Conservation (phyloP, 2,329 filamentous ascomycete genomes). For the Trichoderma arundinaceum region DNA sequence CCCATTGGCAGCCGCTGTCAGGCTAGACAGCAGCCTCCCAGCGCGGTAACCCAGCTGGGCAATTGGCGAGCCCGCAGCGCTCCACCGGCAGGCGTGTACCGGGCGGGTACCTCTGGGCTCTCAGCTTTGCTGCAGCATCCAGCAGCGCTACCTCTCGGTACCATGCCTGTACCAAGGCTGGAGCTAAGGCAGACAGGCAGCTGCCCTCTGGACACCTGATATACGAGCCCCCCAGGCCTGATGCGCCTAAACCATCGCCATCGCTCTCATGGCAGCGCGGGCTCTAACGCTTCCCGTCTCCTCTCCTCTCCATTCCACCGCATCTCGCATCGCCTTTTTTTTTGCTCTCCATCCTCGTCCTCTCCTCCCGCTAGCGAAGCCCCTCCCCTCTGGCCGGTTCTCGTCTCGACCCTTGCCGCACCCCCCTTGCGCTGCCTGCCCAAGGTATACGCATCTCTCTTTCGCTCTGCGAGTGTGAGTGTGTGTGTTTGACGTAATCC, state of each 20-base stretch:
- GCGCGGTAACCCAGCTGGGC: constrained; percentile 16
- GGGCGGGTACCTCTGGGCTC: not conserved
- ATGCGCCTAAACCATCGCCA: too few species aligned
- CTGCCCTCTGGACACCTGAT: not conserved
- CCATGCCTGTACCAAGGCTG: too few species aligned
- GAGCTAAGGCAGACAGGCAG: not conserved
- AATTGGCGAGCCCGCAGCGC: constrained; percentile 9
- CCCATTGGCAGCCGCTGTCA: constrained; percentile 19
- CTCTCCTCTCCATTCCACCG: constrained; percentile 9
- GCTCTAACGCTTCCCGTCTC: not conserved
- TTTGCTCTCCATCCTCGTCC: not conserved
- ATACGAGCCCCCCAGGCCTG: too few species aligned
- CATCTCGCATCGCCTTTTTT: not conserved
- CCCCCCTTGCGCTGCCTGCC: constrained; percentile 9
- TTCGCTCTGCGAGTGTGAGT: too few species aligned
- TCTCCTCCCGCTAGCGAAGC: constrained; percentile 9
- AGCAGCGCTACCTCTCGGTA: not conserved
- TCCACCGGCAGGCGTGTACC: too few species aligned
- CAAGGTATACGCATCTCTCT: constrained; percentile 1
- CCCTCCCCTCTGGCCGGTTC: constrained; percentile 12
- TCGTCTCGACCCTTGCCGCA: constrained; percentile 13
- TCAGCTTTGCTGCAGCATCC: not conserved
- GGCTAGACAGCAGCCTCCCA: not conserved
- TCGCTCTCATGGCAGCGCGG: too few species aligned
- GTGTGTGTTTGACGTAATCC: constrained; percentile 1